Base-by-base conservation (phyloP, 2,329 filamentous ascomycete species). In the Aotearoamyces nothofagi region DNA sequence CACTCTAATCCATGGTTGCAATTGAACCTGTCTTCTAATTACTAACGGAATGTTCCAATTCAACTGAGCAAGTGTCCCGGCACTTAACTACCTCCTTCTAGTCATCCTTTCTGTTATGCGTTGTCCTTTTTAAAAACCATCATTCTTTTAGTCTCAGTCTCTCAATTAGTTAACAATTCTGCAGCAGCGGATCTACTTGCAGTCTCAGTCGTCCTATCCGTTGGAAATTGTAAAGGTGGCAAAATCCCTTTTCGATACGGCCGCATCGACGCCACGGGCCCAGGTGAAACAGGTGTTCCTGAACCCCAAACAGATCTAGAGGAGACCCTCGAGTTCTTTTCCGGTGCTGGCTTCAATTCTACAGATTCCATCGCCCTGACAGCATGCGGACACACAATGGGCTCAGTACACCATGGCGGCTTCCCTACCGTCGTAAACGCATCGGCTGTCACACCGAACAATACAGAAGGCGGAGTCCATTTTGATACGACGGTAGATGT, bases 381-480 rank as follows among this genome's bases (percentile, higher is more conserved):
- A 2, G 69, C 68, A 7, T 76, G 70, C 42, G 70, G 70, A 3
- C 70, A 76, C 43, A 66, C 65, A 0, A 45, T 76, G 13, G 70
- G 70, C 13, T 64, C 68, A 10, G 69, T 74, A 5, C 69, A 75
- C 46, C 52, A 54, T 15, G 42, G 44, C 7, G 56, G 69, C 36
- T 69, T 69, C 35, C 61, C 65, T n/a, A n/a, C n/a, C n/a, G n/a
- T n/a, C n/a, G n/a, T n/a, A n/a, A n/a, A n/a, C n/a, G n/a, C n/a
- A n/a, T n/a, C n/a, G n/a, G 55, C 61, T 3, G 36, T 50, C 1
- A 26, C 36, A 13, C 13, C 22, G 13, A 33, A 29, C 17, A 58
- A 58, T 4, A 50, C 51, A 3, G 51, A 50, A 9, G 38, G 36
- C 9, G 52, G 60, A 32, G 49, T 46, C 3, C 34, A 49, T 3